A percentile compares a stretch with the other conserved stretches of the same genome.
Evolutionary conservation across 2,329 filamentous ascomycete genomes (phyloP).

Genomic region (Tolypocladium paradoxum): DNA sequence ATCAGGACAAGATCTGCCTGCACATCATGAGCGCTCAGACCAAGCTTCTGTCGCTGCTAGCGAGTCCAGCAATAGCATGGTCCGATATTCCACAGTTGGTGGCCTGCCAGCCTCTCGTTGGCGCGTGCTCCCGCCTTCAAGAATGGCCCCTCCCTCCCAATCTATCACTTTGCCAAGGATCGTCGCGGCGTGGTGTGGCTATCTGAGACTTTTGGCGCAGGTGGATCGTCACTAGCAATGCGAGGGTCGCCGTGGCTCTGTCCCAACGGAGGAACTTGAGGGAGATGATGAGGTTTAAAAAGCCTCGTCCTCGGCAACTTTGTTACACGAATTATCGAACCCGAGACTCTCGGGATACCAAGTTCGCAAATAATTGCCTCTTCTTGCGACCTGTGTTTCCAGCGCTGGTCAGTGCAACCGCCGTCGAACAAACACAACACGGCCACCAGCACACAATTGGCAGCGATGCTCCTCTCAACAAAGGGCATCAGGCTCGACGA

Average conservation of each 20-base stretch:
- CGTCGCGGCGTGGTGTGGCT: not conserved
- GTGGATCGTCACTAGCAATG: not conserved
- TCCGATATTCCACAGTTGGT: not conserved
- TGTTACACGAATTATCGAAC: not conserved
- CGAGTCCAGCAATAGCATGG: not conserved
- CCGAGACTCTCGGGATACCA: not conserved
- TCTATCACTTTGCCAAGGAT: not conserved
- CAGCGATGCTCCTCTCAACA: not conserved
- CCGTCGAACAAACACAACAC: not conserved
- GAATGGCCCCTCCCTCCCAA: not conserved
- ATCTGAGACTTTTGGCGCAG: not conserved
- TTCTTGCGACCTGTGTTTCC: not conserved
- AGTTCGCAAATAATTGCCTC: not conserved
- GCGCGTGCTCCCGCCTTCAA: not conserved
- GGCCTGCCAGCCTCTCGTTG: not conserved
- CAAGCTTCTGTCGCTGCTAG: not conserved
- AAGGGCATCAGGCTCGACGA: constrained; percentile 18
- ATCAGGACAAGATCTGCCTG: not conserved
- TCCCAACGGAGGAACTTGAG: not conserved
- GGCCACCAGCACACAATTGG: not conserved
- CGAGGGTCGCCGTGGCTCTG: not conserved
- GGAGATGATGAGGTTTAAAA: not conserved
- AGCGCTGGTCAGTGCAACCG: not conserved
- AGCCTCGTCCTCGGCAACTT: not conserved
- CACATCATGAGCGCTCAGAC: not conserved